A percentile compares a stretch with the other conserved stretches of the same genome.
phyloP scores from a whole-genome alignment of 2,329 filamentous ascomycete genomes.

The Trichoderma afroharzianum region DNA sequence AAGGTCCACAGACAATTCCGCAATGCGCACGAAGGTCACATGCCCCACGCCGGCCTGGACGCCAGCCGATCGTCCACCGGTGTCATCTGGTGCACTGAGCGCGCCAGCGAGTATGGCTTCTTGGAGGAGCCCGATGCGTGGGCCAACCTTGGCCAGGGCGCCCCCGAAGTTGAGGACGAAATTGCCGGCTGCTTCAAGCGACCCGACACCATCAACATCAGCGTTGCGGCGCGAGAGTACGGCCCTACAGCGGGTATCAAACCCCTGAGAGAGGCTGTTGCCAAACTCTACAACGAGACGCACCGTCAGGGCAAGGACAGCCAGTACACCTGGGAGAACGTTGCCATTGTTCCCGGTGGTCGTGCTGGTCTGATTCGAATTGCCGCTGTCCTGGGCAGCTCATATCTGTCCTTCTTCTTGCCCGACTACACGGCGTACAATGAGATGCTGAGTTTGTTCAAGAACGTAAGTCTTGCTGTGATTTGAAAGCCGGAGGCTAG shows the following conservation, averaged over 20 bases:
- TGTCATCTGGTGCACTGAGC: conserved; percentile 89
- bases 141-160: conserved; percentile 93
- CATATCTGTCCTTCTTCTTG: conserved; percentile 90
- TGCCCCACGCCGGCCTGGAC: conserved; percentile 86
- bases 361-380: conserved; percentile 91
- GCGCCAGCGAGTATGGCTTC: conserved; percentile 85
- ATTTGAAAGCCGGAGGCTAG: neutral
- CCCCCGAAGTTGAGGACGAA: conserved; percentile 89
- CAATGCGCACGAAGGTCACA: conserved; percentile 83
- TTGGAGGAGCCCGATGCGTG: conserved; percentile 75
- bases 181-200: conserved; percentile 86
- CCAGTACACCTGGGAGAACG: conserved; percentile 96
- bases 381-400: conserved; percentile 87
- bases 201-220: conserved; percentile 74
- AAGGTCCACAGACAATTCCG: conserved; percentile 88
- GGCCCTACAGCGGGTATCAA: conserved; percentile 93
- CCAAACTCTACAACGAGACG: conserved; percentile 87
- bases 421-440: conserved; percentile 97
- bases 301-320: conserved; percentile 83
- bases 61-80: conserved; percentile 84
- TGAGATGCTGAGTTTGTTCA: conserved; percentile 93
- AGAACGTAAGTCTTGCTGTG: conserved; percentile 58
- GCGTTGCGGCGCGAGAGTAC: conserved; percentile 79
- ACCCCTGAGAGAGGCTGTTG: conserved; percentile 82
- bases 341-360: conserved; percentile 91